Evolutionary conservation across 306 rosid species (phyloP), one percentile per base, ranked within the genome.

Genomic region (Vigna unguiculata): DNA sequence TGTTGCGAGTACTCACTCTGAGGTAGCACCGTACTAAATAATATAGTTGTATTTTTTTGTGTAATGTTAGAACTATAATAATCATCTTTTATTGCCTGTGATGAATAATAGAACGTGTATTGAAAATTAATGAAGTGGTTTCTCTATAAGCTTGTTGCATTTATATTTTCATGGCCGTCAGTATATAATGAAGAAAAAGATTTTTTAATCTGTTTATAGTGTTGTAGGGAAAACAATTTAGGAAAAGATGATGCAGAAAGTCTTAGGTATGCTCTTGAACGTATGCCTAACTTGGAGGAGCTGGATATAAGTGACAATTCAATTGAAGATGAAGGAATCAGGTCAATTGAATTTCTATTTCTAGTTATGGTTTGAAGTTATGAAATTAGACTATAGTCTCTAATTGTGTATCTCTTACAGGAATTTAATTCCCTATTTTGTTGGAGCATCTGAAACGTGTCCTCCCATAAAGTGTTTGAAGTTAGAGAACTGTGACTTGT

Each of bases 291-390:
- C 76, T 84, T 95, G 96, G 96, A 89, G 91, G 86, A 82, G 77
- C 90, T 95, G 87, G 99, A 95, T 86, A 74, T 92, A 81, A 85
- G 99, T 78, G 99, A 90, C 57, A 95, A 92, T 89, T 78, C 80
- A 34, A 82, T 95, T 72, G 88, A 76, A 83, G 96, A 89, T 81
- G 91, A 75, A 64, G 99, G 97, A 83, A 83, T 95, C 86, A 87
- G 96, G 99, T 90, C 36, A 76, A 74, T 63, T 45, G 52, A 72
- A 51, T 71, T 77, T 84, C 72, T 22, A n/a, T 74, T 79, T 71
- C 54, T 76, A 25, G 46, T 5, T 74, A 48, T 80, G n/a, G 75
- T 58, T 76, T 41, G 40, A 75, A 70, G 58, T 43, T 32, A 43
- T 72, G 21, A 70, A 67, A 62, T 60, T 73, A 11, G 20, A 19